Evolutionary conservation across 2,329 filamentous ascomycete genomes (phyloP).

Genomic region (Trichoderma guizhouense): DNA sequence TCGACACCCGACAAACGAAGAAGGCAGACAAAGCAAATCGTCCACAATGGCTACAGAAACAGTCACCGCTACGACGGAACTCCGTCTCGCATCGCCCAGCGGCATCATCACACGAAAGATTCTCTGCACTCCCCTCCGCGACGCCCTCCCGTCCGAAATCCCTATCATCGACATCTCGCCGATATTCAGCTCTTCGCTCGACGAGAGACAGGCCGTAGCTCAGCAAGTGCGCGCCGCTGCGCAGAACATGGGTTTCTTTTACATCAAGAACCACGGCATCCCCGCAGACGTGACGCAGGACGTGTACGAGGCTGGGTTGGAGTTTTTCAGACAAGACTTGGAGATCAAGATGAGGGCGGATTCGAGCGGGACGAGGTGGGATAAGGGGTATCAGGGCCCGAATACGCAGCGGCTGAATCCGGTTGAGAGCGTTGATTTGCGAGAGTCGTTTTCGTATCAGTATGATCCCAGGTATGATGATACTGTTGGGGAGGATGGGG

Average conservation of each 20-base stretch:
- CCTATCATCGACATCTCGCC: slow-evolving; percentile 51
- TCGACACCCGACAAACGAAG: not conserved
- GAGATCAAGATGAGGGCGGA: slow-evolving; percentile 41
- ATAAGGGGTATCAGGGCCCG: slow-evolving; percentile 47
- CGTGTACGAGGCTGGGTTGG: slow-evolving; percentile 34
- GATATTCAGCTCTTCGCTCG: slow-evolving; percentile 36
- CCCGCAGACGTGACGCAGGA: slow-evolving; percentile 28
- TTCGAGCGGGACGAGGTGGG: slow-evolving; percentile 38
- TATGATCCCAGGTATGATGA: slow-evolving; percentile 54
- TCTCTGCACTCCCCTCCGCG: slow-evolving; percentile 34
- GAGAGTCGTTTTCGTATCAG: slow-evolving; percentile 50
- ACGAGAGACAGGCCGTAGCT: slow-evolving; percentile 39
- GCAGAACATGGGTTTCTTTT: slow-evolving; percentile 54
- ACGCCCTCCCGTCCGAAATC: slow-evolving; percentile 43
- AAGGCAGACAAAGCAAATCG: not conserved
- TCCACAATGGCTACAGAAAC: slow-evolving; percentile 14
- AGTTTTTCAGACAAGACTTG: slow-evolving; percentile 48
- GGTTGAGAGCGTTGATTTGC: slow-evolving; percentile 47
- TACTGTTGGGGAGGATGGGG: slow-evolving; percentile 32
- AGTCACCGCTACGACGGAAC: slow-evolving; percentile 25
- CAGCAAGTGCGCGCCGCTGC: slow-evolving; percentile 43
- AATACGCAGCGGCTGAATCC: slow-evolving; percentile 47
- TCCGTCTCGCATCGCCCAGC: slow-evolving; percentile 36
- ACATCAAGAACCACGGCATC: slow-evolving; percentile 51
- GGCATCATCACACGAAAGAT: slow-evolving; percentile 38